phyloP scores from a whole-genome alignment of 2,329 filamentous ascomycete species.

The Pezicula carpinea region DNA sequence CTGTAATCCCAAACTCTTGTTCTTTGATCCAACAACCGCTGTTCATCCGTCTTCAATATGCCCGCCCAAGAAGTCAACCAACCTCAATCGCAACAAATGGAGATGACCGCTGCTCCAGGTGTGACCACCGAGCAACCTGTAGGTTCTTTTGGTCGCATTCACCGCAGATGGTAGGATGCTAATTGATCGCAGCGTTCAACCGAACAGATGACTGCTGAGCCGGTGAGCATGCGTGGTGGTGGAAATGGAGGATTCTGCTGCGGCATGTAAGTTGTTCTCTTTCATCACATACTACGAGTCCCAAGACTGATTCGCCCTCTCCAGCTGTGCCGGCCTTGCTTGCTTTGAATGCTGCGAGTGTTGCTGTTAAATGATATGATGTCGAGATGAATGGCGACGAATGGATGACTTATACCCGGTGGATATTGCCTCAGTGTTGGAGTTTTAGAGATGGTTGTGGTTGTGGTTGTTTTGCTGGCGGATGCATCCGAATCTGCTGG shows the following conservation, averaged over 20 bases:
- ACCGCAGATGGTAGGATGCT: background rate
- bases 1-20: background rate
- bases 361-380: slow-evolving; percentile 18
- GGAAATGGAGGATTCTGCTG: slow-evolving; percentile 21
- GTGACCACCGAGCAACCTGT: slow-evolving; percentile 23
- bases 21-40: background rate
- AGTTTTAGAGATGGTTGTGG: too few relatives aligned
- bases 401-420: background rate
- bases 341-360: slow-evolving; percentile 27
- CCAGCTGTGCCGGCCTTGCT: slow-evolving; percentile 23
- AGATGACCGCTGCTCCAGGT: slow-evolving; percentile 11
- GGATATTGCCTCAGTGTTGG: background rate
- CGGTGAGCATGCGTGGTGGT: slow-evolving; percentile 32
- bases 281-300: background rate
- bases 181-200: slow-evolving; percentile 14
- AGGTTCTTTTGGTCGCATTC: background rate
- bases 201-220: slow-evolving; percentile 26
- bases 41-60: slow-evolving; percentile 17
- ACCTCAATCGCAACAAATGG: slow-evolving; percentile 24
- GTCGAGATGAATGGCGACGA: background rate
- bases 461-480: too few relatives aligned
- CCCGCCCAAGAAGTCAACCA: slow-evolving; percentile 25
- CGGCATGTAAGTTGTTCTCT: slow-evolving; percentile 18
- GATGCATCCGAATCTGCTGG: too few relatives aligned
- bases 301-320: slow-evolving; percentile 1